Evolutionary conservation across 345 rosid genomes (phyloP), one percentile per base, ranked within the genome.

Genomic region (sweet orange (Citrus sinensis)): DNA sequence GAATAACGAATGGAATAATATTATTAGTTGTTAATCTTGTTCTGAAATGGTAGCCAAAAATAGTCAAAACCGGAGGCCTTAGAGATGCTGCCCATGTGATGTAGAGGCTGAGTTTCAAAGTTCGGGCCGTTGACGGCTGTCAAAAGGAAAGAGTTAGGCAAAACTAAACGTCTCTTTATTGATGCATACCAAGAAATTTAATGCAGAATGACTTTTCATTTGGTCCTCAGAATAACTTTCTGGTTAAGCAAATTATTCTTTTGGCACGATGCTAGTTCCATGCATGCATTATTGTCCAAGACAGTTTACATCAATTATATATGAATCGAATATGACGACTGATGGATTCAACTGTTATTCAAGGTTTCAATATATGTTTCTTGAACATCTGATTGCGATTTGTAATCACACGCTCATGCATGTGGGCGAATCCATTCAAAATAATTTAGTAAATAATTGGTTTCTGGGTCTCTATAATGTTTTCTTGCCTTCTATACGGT

Each of bases 71-170:
- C 17, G 62, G 69, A 62, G 67, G 83, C 54, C 49, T 37, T 8
- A 46, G 67, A 79, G 74, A 74, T 74, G 70, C 37, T 9, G 5
- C 69, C 69, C 80, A 70, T 20, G 80, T 78, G 75, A 70, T 4
- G 9, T 22, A 69, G 75, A 77, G n/a, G 16, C 24, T 30, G 16
- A 42, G 60, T 61, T 61, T 78, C 76, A 62, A 78, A 70, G 67
- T 49, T 70, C 17, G 71, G 70, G 70, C 40, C 20, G 76, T 46
- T 20, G 54, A 25, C 65, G 54, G 64, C 55, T 72, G 78, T 79
- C 82, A 79, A 79, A 74, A 77, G 14, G 67, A 54, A 64, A 58
- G 65, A 79, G 81, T 79, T 79, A 72, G 81, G 72, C 81, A 25
- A 73, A n/a, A 54, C 22, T 0, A 17, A 54, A 54, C 58, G 19